These are phyloP conservation scores for Pichia pseudocactophila DNA, from an alignment of 805 yeast genomes.

Conservation along the genomic window DNA sequence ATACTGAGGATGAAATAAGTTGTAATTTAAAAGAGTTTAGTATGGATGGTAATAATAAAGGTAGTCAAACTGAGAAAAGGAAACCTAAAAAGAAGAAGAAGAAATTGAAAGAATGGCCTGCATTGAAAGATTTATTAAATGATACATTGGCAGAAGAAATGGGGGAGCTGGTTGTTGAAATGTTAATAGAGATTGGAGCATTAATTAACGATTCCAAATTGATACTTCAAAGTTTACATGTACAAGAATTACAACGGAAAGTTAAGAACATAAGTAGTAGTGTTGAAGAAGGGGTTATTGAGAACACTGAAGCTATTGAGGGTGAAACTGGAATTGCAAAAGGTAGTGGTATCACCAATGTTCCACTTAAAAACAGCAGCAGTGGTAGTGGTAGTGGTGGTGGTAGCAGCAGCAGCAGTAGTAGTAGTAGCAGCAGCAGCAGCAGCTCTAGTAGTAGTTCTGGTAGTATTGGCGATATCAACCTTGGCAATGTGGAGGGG, in stretches of 20 bases:
- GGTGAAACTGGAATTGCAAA: not conserved
- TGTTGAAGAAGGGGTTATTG: too few species aligned
- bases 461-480: not conserved
- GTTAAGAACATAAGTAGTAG: not conserved
- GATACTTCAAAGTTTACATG: conserved; percentile 48
- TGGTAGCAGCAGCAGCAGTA: not conserved
- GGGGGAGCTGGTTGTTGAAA: conserved; percentile 44
- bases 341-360: not conserved
- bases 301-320: not conserved
- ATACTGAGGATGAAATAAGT: conserved; percentile 10
- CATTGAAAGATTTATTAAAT: conserved; percentile 50
- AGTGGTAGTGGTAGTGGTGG: not conserved
- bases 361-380: not conserved
- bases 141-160: conserved; percentile 36
- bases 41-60: not conserved
- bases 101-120: conserved; percentile 30
- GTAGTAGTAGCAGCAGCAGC: not conserved
- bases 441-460: not conserved
- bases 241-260: conserved; percentile 33
- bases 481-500: not conserved
- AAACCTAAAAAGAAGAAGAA: not conserved
- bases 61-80: not conserved
- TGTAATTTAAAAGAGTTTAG: conserved; percentile 1
- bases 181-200: conserved; percentile 54
- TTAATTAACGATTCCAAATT: conserved; percentile 56